Conservation (phyloP, 495 filamentous ascomycete species). For the Trichocladium antarcticum region DNA sequence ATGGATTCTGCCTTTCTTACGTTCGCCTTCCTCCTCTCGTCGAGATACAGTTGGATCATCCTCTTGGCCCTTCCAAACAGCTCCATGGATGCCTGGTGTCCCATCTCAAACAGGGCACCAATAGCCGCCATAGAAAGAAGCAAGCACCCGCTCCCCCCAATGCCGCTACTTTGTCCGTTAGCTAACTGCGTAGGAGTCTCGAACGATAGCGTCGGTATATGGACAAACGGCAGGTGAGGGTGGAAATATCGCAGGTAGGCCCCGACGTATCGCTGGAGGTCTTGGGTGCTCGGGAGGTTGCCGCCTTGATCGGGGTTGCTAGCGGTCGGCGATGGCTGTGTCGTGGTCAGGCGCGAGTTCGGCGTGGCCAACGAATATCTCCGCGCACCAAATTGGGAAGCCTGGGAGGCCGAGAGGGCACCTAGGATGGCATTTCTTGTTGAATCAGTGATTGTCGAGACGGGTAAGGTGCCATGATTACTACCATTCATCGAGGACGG, state of each 20-base stretch:
- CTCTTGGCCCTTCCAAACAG: slow-evolving; percentile 89
- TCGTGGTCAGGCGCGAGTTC: slow-evolving; percentile 52
- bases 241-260: slow-evolving; percentile 93
- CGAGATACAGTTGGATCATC: slow-evolving; percentile 87
- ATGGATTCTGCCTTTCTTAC: slow-evolving; percentile 62
- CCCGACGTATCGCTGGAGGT: slow-evolving; percentile 83
- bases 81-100: slow-evolving; percentile 66
- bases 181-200: slow-evolving; percentile 59
- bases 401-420: slow-evolving; percentile 59
- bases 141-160: slow-evolving; percentile 78
- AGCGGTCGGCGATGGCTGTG: slow-evolving; percentile 38
- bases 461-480: slow-evolving; percentile 45
- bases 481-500: slow-evolving; percentile 56
- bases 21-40: slow-evolving; percentile 84
- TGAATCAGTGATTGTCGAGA: slow-evolving; percentile 77
- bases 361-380: slow-evolving; percentile 67
- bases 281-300: slow-evolving; percentile 71
- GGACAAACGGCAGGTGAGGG: slow-evolving; percentile 86
- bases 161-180: slow-evolving; percentile 51
- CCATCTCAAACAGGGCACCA: slow-evolving; percentile 87
- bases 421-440: slow-evolving; percentile 78
- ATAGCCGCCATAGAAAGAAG: slow-evolving; percentile 94
- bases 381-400: slow-evolving; percentile 57
- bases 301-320: slow-evolving; percentile 39
- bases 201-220: slow-evolving; percentile 86